These are phyloP conservation scores for Nelumbo lutea DNA, from an alignment of 164 flowering plant species.

Conservation along the genomic window DNA sequence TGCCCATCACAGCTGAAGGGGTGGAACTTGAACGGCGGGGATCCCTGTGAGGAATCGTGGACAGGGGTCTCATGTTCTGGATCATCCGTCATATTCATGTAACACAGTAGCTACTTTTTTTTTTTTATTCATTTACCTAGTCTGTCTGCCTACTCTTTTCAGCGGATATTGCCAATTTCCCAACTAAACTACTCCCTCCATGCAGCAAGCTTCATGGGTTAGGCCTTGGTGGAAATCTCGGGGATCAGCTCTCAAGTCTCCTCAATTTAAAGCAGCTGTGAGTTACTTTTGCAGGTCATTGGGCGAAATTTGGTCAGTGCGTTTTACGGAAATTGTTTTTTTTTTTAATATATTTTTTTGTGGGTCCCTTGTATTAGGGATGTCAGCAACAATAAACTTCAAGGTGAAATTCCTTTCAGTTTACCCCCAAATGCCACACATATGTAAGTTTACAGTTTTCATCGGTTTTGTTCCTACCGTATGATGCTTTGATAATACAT, in stretches of 20 bases:
- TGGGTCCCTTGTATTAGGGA: constrained; percentile 41
- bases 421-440: constrained; percentile 67
- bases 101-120: constrained; percentile 1
- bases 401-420: constrained; percentile 54
- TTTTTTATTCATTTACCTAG: background rate
- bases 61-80: constrained; percentile 63
- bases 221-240: constrained; percentile 49
- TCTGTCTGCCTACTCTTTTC: background rate
- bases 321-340: too few species aligned
- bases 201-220: constrained; percentile 55
- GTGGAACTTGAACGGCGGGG: constrained; percentile 59
- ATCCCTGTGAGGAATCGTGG: constrained; percentile 83
- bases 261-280: constrained; percentile 57
- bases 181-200: background rate
- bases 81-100: constrained; percentile 62
- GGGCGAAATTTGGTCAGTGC: background rate
- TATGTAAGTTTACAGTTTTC: constrained; percentile 41
- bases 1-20: constrained; percentile 50
- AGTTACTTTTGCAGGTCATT: constrained; percentile 19
- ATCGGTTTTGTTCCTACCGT: background rate
- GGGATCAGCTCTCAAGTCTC: constrained; percentile 47
- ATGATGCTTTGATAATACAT: background rate
- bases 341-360: background rate
- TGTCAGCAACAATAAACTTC: constrained; percentile 55
- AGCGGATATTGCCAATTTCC: background rate